Evolutionary conservation across 805 yeast species (phyloP), one percentile per base, ranked within the genome.

Genomic region (Scheffersomyces stipitis): DNA sequence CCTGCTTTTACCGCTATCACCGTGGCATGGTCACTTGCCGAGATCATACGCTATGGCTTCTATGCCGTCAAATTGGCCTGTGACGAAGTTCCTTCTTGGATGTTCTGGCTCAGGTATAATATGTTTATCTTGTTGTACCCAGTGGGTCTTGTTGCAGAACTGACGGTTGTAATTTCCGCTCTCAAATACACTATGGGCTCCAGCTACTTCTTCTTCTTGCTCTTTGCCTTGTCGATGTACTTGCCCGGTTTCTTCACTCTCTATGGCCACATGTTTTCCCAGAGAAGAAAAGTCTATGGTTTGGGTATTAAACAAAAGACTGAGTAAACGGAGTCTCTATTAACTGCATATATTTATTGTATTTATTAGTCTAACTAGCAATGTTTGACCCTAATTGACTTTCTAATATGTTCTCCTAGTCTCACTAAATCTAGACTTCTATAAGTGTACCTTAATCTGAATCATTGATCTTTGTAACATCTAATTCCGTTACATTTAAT

Each of bases 101-200:
- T 60, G 17, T 37, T 44, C 20, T 61, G 64, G 63, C 37, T 58
- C 17, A 41, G 69, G 18, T 62, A 63, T 46, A 46, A 56, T 22
- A 44, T 56, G 1, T 62, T 60, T 32, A 31, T 58, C 12, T 45
- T 60, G 14, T 42, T 63, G 28, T 63, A 63, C 34, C 67, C 67
- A 1, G 24, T 54, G 34, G 69, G 66, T 1, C 46, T 62, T 13
- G 5, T 52, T 9, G 38, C 56, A 16, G 66, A 61, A 45, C 51
- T 53, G 18, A 33, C 37, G 31, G 57, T 56, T 18, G 62, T 62
- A 31, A 61, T 54, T 41, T 16, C 42, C 31, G 49, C 62, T 15
- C 38, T 60, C 15, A 45, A 33, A 15, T n/a, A 28, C 2, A 52
- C 45, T 3, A 15, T 32, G 12, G 46, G 48, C 7, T 12, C 30